These are phyloP conservation scores for Penicillium sp. DNA, from an alignment of 2,329 filamentous ascomycete genomes.

Conservation along the genomic window DNA sequence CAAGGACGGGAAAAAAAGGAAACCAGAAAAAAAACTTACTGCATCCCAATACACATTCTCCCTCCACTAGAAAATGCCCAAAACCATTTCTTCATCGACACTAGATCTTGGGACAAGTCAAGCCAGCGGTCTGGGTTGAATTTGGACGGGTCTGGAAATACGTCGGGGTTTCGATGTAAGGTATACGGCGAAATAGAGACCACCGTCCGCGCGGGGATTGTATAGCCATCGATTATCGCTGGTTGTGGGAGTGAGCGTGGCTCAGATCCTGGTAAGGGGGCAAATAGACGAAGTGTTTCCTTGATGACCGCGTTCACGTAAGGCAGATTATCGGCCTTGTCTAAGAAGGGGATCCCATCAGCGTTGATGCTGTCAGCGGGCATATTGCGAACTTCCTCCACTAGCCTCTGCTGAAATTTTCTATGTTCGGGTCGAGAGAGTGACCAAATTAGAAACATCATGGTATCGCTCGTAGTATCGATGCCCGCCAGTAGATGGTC, in stretches of 20 bases:
- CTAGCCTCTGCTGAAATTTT: background rate
- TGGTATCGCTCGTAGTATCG: background rate
- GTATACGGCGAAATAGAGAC: background rate
- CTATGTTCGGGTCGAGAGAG: background rate
- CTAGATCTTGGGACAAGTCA: background rate
- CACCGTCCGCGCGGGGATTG: background rate
- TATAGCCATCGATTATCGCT: background rate
- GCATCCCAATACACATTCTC: background rate
- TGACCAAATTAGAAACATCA: background rate
- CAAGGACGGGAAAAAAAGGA: background rate
- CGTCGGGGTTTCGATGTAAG: background rate
- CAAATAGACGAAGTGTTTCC: background rate
- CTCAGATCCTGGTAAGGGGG: background rate
- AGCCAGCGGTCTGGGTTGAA: background rate
- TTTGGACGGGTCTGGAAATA: background rate
- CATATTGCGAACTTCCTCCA: background rate
- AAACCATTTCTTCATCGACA: background rate
- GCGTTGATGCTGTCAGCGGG: background rate
- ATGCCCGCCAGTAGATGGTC: slow-evolving; percentile 48
- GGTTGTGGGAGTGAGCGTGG: background rate
- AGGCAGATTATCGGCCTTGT: background rate
- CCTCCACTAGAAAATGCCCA: background rate
- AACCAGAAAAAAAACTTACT: background rate
- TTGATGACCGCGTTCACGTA: background rate
- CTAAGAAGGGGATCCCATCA: background rate